These are phyloP conservation scores for Penicillium digitatum DNA, from an alignment of 2,329 filamentous ascomycete genomes.

Conservation along the genomic window DNA sequence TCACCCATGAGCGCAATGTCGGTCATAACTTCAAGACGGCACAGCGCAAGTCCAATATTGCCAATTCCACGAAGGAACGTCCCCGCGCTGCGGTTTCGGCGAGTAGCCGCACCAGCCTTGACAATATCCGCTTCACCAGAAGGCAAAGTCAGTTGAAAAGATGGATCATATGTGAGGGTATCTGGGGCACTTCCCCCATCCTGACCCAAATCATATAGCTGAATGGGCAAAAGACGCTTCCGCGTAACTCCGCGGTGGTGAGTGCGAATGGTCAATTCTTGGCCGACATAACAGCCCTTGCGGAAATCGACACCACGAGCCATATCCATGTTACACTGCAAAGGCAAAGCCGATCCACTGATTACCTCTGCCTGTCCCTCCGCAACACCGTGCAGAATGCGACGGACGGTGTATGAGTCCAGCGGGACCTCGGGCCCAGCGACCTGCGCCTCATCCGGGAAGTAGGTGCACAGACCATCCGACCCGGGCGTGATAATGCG, in stretches of 20 bases:
- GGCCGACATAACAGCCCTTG: conserved; percentile 95
- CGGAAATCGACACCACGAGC: conserved; percentile 84
- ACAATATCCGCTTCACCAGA: conserved; percentile 51
- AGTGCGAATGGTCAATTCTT: conserved; percentile 93
- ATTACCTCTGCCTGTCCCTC: conserved; percentile 81
- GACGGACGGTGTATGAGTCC: conserved; percentile 66
- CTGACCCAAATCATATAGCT: conserved; percentile 58
- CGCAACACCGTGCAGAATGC: conserved; percentile 75
- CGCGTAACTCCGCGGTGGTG: conserved; percentile 90
- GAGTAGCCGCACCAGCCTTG: conserved; percentile 39
- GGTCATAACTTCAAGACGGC: conserved; percentile 87
- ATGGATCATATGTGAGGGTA: conserved; percentile 37
- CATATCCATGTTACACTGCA: conserved; percentile 85
- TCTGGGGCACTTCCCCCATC: conserved; percentile 47
- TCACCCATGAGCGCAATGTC: conserved; percentile 68
- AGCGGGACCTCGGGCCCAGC: conserved; percentile 50
- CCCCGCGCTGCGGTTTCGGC: conserved; percentile 66
- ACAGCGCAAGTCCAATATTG: conserved; percentile 81
- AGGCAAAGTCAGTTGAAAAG: conserved; percentile 28
- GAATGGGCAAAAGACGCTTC: conserved; percentile 79
- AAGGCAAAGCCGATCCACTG: conserved; percentile 68
- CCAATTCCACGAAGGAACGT: conserved; percentile 76
- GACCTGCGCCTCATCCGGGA: conserved; percentile 35
- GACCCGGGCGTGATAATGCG: conserved; percentile 37
- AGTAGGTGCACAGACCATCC: conserved; percentile 32